These are phyloP conservation scores for Colletotrichum tabaci DNA, from an alignment of 2,329 filamentous ascomycete species.

Conservation along the genomic window DNA sequence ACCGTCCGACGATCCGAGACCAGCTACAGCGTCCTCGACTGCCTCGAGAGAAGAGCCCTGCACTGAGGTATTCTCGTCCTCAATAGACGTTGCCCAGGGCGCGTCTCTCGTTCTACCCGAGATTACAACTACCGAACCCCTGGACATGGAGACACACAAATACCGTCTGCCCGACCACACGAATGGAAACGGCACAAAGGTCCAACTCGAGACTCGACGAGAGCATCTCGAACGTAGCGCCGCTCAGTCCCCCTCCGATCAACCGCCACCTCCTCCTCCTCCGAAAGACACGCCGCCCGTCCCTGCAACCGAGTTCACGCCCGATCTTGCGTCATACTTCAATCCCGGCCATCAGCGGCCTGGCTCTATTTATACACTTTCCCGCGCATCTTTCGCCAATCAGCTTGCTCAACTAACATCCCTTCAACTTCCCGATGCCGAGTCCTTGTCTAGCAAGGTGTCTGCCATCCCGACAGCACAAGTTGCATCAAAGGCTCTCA, in stretches of 20 bases:
- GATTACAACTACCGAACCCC: conserved; percentile 64
- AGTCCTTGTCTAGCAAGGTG: conserved; percentile 86
- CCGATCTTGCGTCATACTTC: conserved; percentile 74
- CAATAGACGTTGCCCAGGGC: conserved; percentile 48
- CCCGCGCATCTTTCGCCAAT: conserved; percentile 90
- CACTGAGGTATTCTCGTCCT: conserved; percentile 19
- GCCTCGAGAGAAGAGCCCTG: conserved; percentile 12
- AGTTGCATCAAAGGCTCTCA: conserved; percentile 85
- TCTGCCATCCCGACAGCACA: conserved; percentile 87
- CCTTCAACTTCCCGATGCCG: conserved; percentile 88
- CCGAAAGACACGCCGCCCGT: conserved; percentile 65
- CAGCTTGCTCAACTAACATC: conserved; percentile 94
- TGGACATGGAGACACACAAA: conserved; percentile 81
- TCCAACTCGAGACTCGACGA: conserved; percentile 69
- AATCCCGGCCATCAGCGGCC: conserved; percentile 77
- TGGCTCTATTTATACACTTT: conserved; percentile 94
- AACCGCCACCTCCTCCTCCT: conserved; percentile 57
- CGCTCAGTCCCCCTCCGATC: conserved; percentile 56
- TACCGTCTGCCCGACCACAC: conserved; percentile 80
- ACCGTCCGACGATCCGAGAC: conserved; percentile 60
- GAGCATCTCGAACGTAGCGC: conserved; percentile 70
- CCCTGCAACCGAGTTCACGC: conserved; percentile 59
- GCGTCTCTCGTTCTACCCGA: conserved; percentile 59
- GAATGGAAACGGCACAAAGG: conserved; percentile 78
- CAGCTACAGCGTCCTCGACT: conserved; percentile 28